Evolutionary conservation across 306 rosid species (phyloP).

Genomic region (Glycine latifolia): DNA sequence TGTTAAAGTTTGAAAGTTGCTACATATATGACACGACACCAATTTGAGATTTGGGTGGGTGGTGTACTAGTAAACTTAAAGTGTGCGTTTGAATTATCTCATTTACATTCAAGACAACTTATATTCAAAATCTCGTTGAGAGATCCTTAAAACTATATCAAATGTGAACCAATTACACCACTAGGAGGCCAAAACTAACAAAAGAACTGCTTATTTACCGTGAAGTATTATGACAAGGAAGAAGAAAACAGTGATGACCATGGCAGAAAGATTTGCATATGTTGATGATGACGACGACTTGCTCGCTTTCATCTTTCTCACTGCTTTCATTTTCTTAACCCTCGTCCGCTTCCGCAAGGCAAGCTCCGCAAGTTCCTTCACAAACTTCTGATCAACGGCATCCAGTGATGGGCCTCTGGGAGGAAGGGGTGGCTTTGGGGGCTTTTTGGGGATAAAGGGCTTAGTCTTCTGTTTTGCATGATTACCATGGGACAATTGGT

Average conservation of each 20-base stretch:
- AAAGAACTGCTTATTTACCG: slow-evolving; percentile 53
- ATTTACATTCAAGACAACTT: not conserved
- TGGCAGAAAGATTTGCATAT: slow-evolving; percentile 59
- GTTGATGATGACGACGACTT: slow-evolving; percentile 53
- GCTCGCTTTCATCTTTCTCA: slow-evolving; percentile 61
- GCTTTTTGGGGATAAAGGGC: slow-evolving; percentile 56
- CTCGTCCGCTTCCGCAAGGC: slow-evolving; percentile 75
- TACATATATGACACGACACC: not conserved
- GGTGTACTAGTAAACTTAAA: slow-evolving; percentile 16
- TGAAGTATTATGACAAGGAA: slow-evolving; percentile 63
- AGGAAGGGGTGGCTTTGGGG: slow-evolving; percentile 78
- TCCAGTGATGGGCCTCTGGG: slow-evolving; percentile 74
- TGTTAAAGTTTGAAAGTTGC: slow-evolving; percentile 15
- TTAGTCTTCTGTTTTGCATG: slow-evolving; percentile 45
- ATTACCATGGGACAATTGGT: slow-evolving; percentile 19
- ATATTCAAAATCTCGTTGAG: not conserved
- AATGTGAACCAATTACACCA: slow-evolving; percentile 1
- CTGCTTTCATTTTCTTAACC: slow-evolving; percentile 63
- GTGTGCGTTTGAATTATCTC: not conserved
- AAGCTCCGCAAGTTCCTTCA: slow-evolving; percentile 67
- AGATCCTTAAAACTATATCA: not conserved
- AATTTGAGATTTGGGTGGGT: not conserved
- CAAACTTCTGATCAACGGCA: slow-evolving; percentile 70
- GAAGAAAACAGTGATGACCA: slow-evolving; percentile 69
- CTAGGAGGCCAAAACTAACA: slow-evolving; percentile 12